Conservation (phyloP, 2,329 filamentous ascomycete genomes). For the Fusarium siculi region DNA sequence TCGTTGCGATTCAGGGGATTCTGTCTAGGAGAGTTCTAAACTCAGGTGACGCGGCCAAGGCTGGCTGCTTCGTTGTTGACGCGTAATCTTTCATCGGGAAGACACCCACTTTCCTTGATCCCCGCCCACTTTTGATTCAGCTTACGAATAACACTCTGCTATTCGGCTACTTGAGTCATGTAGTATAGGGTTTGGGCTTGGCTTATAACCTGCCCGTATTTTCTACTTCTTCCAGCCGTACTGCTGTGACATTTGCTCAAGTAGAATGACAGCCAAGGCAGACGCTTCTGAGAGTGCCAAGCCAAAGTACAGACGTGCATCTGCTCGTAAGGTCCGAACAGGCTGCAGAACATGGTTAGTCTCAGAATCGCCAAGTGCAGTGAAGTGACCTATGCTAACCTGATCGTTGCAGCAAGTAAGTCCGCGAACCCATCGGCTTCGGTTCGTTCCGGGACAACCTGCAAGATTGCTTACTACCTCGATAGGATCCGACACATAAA, state of each 20-base stretch:
- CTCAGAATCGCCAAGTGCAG: background rate
- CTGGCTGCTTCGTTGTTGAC: background rate
- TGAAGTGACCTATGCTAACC: background rate
- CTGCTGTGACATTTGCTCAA: background rate
- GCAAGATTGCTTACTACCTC: background rate
- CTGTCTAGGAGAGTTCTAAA: too few relatives aligned
- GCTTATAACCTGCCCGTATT: background rate
- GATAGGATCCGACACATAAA: background rate
- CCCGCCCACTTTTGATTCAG: background rate
- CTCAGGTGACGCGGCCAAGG: background rate
- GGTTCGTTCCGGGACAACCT: background rate
- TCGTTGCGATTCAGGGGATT: rapidly evolving
- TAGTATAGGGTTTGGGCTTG: background rate
- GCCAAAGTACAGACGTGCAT: background rate
- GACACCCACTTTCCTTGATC: background rate
- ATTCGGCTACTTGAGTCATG: background rate
- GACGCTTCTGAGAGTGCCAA: background rate
- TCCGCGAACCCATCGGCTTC: background rate
- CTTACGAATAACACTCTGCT: background rate
- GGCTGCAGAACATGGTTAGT: background rate
- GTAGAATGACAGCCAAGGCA: background rate
- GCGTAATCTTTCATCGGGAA: background rate
- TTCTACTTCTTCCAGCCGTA: background rate
- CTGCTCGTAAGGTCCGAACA: background rate
- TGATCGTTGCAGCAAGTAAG: background rate